Evolutionary conservation across 345 rosid species (phyloP), one percentile per base, ranked within the genome.

Genomic region (Erysimum cheiranthoides): DNA sequence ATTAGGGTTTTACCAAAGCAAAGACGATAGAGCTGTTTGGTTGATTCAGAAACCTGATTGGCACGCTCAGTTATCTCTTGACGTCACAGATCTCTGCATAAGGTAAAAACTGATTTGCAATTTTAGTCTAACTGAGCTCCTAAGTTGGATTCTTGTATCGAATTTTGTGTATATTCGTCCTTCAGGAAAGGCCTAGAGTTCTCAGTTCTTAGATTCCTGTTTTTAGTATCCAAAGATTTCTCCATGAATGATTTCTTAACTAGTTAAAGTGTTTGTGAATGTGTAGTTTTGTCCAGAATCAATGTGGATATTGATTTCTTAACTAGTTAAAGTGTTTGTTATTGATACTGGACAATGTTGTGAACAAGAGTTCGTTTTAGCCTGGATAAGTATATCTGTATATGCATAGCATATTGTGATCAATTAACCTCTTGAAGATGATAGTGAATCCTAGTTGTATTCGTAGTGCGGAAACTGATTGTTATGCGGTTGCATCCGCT

Each of bases 51-150:
- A 90, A 71, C 86, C 84, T 52, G 93, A 92, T 71, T 95, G 97
- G 97, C 89, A 89, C 14, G 99, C 96, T 18, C 97, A 90, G 36
- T 57, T 92, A 52, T 89, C 93, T 13, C 97, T 94, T 47, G 98
- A 92, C 53, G 81, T 90, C 34, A 92, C 97, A 59, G 98, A 92
- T 73, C 90, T 94, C 42, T 89, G 72, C 82, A 86, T 89, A 21
- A 90, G 97, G 98, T 93, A 82, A 28, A 2, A 53, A 51, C 10
- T 17, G 13, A 50, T 32, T 5, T 70, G 36, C 45, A 1, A 11
- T 16, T 40, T 17, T 9, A 14, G 28, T 46, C 49, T 35, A 10
- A 34, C 2, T 56, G 49, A 25, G 32, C 17, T 66, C 21, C 7
- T 40, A 8, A 36, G 14, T 21, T 75, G 18, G 52, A 75, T 17